These are phyloP conservation scores for Penicillium sp. DNA, from an alignment of 2,329 filamentous ascomycete genomes.

Conservation along the genomic window DNA sequence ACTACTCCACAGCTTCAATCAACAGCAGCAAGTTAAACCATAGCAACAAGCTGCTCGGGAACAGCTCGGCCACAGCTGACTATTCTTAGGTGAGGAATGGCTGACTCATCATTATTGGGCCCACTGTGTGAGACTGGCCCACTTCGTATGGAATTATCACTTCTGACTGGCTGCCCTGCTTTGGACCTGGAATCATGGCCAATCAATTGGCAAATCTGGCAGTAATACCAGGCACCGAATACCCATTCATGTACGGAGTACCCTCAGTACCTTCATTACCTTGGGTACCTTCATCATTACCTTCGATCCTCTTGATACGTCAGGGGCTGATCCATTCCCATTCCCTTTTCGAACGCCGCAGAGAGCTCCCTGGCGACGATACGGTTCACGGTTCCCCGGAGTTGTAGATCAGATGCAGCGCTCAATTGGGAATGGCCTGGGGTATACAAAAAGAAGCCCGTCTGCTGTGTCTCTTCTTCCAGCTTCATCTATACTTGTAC, in stretches of 20 bases:
- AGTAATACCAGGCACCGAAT: conserved; percentile 34
- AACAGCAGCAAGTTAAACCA: not conserved
- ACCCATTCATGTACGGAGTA: not conserved
- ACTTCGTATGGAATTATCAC: conserved; percentile 9
- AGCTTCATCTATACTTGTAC: not conserved
- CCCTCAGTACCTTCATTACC: not conserved
- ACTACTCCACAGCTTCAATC: not conserved
- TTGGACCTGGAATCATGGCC: conserved; percentile 18
- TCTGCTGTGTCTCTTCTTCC: conserved; percentile 14
- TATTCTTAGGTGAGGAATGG: conserved; percentile 33
- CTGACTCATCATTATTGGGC: conserved; percentile 35
- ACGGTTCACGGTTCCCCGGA: conserved; percentile 28
- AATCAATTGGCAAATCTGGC: conserved; percentile 17
- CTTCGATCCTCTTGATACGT: conserved; percentile 18
- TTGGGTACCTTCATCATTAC: not conserved
- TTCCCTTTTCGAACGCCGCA: conserved; percentile 3
- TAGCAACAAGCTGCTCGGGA: not conserved
- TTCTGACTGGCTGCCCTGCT: conserved; percentile 33
- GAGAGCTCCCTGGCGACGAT: conserved; percentile 31
- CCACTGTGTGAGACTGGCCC: conserved; percentile 15
- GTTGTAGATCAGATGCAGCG: conserved; percentile 33
- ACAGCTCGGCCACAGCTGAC: not conserved
- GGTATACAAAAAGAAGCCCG: conserved; percentile 32
- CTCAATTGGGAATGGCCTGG: conserved; percentile 34
- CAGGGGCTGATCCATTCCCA: conserved; percentile 36